A percentile compares a stretch with the other conserved stretches of the same genome.
phyloP scores from a whole-genome alignment of 2,329 filamentous ascomycete genomes.

The Fusarium sp. region DNA sequence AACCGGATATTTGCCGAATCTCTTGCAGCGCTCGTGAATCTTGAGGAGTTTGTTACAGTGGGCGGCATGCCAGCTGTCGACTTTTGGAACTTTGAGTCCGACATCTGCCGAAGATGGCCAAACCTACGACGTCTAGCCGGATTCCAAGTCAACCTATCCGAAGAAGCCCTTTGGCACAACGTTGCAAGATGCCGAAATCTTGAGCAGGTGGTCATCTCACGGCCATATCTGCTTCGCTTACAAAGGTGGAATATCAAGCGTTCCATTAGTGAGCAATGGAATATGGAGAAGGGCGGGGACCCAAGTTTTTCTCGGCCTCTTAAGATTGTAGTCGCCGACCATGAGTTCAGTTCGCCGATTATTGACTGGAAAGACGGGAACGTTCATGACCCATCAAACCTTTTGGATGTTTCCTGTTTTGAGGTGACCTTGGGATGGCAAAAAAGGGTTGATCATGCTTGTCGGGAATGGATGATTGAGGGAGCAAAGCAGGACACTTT shows the following conservation, averaged over 20 bases:
- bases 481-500: conserved; percentile 28
- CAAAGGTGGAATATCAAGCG: conserved; percentile 36
- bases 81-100: conserved; percentile 23
- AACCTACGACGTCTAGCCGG: conserved; percentile 28
- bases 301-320: conserved; percentile 26
- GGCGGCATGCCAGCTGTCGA: conserved; percentile 28
- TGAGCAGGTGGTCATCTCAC: conserved; percentile 17
- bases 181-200: conserved; percentile 21
- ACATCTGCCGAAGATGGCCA: conserved; percentile 25
- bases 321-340: conserved; percentile 28
- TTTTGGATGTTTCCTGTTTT: conserved; percentile 14
- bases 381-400: conserved; percentile 16
- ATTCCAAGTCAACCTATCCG: conserved; percentile 32
- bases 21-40: conserved; percentile 11
- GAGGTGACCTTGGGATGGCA: conserved; percentile 17
- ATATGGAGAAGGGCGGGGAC: conserved; percentile 22
- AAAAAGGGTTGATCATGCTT: conserved; percentile 29
- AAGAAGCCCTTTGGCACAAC: conserved; percentile 32
- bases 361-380: neutral
- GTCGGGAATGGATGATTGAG: conserved; percentile 32
- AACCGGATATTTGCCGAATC: neutral
- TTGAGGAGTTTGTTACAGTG: conserved; percentile 34
- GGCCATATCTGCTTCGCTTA: conserved; percentile 22
- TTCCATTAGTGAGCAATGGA: conserved; percentile 24
- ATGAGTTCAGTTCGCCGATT: conserved; percentile 29